Base-by-base conservation (phyloP, 2,329 filamentous ascomycete genomes). In the Dichotomopilus funicola region DNA sequence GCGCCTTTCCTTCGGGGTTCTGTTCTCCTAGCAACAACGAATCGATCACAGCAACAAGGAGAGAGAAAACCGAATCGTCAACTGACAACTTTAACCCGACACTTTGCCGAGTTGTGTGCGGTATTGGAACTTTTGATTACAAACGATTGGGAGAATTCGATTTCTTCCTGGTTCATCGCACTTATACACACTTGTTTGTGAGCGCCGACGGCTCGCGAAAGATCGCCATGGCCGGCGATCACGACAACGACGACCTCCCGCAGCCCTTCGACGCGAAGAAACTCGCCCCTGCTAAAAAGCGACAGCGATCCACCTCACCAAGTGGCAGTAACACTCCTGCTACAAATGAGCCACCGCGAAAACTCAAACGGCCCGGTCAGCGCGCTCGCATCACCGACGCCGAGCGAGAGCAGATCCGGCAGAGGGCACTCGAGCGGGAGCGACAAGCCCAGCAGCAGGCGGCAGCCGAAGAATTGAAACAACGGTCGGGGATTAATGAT, bases 401-500 rank as follows among this genome's bases (percentile, higher is more conserved):
- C 35, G 84, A 89, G 64, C 79, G 82, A 36, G 85, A 88, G 63
- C 82, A 82, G 31, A 85, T 87, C 53, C 82, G 85, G 34, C 78
- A 82, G 63, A 78, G 80, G 53, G 74, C 77, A 52, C 63, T 76
- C 42, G 77, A 85, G 62, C 73, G 80, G 11, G 80, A 87, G 57
- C 78, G 79, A 52, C 46, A 52, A 5, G 71, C 75, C 36, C 66
- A 70, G 11, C 51, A 58, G 38, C 68, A 70, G 11, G 70, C 6
- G 68, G 68, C 70, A 5, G 69, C 67, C 0, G 69, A 73, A 53
- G 66, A 71, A 44, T 70, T 72, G 45, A 73, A 74, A 44, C 71
- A 72, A 44, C 73, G 75, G 37, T 74, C 85, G 49, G 85, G 85
- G 44, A 84, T 89, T 43, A 85, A 91, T 64, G 90, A 97, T 66